Evolutionary conservation across 495 filamentous ascomycete species (phyloP), one percentile per base, ranked within the genome.

Genomic region (Durotheca rogersii): DNA sequence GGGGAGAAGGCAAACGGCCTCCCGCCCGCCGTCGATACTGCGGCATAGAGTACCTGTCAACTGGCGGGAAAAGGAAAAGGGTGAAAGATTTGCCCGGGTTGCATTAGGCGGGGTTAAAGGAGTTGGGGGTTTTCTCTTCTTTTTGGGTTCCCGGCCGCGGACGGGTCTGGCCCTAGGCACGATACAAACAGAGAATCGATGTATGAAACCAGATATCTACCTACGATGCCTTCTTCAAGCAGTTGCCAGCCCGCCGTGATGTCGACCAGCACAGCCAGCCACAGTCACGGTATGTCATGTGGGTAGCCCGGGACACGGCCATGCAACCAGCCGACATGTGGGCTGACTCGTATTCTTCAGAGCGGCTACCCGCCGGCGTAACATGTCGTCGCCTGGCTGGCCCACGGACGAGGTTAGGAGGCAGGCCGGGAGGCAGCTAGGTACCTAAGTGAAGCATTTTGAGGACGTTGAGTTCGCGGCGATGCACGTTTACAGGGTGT

Each of bases 1-100:
- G 51, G 47, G 17, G 60, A 62, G 46, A 60, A 49, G 36, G 15
- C 60, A 56, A 63, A 53, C 56, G 25, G 45, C 21, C 51, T 51
- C 6, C 57, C 46, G 14, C 41, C 47, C 21, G 39, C 32, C 14
- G 21, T 52, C 18, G 35, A n/a, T n/a, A n/a, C 50, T 5, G 51
- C 52, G 17, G 57, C 57, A 15, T 60, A 48, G 30, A 27, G 6
- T 4, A 15, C 15, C 23, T 51, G 14, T 56, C 44, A 18, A 27
- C 10, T 4, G 7, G 12, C 23, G 31, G 6, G 19, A 16, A 44
- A 29, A 12, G 21, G 10, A 32, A 14, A 7, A 41, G 11, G 7
- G 9, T 7, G 20, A 34, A 7, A 18, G 14, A n/a, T n/a, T n/a
- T n/a, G n/a, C n/a, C n/a, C n/a, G 15, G 29, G 14, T 40, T 36